Base-by-base conservation (phyloP, 192 early-diverging fungal genomes). In the Umbelopsis sp. region DNA sequence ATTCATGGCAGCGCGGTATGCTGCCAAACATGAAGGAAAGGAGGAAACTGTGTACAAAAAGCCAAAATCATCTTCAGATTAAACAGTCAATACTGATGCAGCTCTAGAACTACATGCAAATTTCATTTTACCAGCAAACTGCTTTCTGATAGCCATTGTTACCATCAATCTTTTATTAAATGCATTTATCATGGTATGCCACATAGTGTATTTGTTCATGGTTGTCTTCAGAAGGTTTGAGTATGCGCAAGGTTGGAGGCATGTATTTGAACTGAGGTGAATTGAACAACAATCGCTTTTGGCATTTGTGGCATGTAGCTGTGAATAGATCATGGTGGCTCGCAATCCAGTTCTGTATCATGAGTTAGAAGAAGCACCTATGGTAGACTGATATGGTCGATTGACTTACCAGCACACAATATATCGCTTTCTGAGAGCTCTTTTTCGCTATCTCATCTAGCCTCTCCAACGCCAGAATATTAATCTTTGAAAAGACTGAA, bases 1-100 rank as follows among this genome's bases (percentile, higher is more conserved):
- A 51, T 98, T 98, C 78, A 91, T 87, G 20, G 95, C 95, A 10
- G 95, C 94, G 0, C 81, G 96, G 33, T 93, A 80, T 75, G 87
- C 90, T 12, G 94, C 95, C 2, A 90, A 88, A 75, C 51, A 81
- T 16, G 91, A 93, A 48, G 84, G 87, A 6, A 71, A 90, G 55
- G 69, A 74, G 5, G 96, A 98, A 70, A 89, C 84, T 41, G 86
- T 95, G n/a, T 98, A 98, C 74, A 74, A 81, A 22, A 76, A 72
- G 41, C 70, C 69, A 58, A 41, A 6, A 10, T 41, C 5, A 41
- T 41, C 37, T 41, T 6, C 37, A 4, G 10, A 9, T 10, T 41
- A 6, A 10, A 41, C 37, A 41, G 5, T 41, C 2, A 10, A 41
- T 41, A 41, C 10, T 41, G 27, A 30, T 30, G 37, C 37, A 41